These are phyloP conservation scores for Pichia rugopelliculosa DNA, from an alignment of 805 yeast genomes.

Conservation along the genomic window DNA sequence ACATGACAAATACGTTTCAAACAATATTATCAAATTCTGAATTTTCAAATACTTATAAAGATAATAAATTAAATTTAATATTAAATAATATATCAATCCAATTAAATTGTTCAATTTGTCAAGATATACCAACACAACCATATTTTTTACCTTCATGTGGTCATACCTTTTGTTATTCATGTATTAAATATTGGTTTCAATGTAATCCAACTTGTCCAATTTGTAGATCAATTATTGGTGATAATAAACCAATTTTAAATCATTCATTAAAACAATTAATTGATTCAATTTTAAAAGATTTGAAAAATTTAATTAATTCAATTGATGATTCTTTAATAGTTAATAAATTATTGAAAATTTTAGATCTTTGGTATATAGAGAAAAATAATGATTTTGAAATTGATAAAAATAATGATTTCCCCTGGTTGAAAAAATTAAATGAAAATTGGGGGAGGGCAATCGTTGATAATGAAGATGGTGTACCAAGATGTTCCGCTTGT, in stretches of 20 bases:
- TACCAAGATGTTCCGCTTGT: constrained; percentile 65
- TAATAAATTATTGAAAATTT: background rate
- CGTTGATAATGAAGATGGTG: constrained; percentile 62
- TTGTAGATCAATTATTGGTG: constrained; percentile 44
- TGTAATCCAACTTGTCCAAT: constrained; percentile 59
- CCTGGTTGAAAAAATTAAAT: constrained; percentile 45
- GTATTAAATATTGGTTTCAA: constrained; percentile 57
- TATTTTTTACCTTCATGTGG: constrained; percentile 55
- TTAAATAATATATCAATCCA: constrained; percentile 2
- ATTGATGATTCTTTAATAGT: background rate
- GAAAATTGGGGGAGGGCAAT: constrained; percentile 41
- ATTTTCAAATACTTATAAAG: background rate
- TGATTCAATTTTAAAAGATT: constrained; percentile 31
- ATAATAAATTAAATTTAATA: background rate
- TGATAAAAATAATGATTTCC: constrained; percentile 29
- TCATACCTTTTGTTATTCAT: constrained; percentile 65
- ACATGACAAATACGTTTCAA: constrained; percentile 3
- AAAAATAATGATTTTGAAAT: constrained; percentile 30
- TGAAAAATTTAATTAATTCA: background rate
- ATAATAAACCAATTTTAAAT: constrained; percentile 45
- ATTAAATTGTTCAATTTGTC: constrained; percentile 57
- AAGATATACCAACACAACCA: constrained; percentile 62
- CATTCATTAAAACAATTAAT: constrained; percentile 42
- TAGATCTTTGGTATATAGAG: constrained; percentile 24
- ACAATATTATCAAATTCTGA: background rate